phyloP scores from a whole-genome alignment of 768 basidiomycete genomes.

The Hypholoma sublateritium region DNA sequence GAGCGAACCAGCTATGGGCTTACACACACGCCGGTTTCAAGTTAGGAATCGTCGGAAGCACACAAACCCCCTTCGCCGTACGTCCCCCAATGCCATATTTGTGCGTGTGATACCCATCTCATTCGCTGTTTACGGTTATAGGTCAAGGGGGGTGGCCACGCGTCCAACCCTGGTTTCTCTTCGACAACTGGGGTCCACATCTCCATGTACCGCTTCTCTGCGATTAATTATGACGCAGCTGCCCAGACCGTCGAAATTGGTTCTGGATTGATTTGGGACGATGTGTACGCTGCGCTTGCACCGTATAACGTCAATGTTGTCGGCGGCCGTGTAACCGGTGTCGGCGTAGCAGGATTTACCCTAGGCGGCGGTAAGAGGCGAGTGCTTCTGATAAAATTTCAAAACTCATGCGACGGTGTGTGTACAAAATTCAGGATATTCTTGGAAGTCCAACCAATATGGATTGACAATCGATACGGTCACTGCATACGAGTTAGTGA shows the following conservation, averaged over 20 bases:
- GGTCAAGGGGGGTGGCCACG: conserved; percentile 66
- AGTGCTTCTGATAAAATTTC: neutral
- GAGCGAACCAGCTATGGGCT: no score
- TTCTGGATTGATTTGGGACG: conserved; percentile 60
- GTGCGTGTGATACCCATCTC: neutral
- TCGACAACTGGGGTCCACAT: conserved; percentile 63
- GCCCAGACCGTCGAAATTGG: conserved; percentile 42
- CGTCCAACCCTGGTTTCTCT: conserved; percentile 54
- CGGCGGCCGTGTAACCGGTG: conserved; percentile 57
- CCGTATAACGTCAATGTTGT: conserved; percentile 53
- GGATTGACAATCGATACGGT: conserved; percentile 60
- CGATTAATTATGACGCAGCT: conserved; percentile 39
- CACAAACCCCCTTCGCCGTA: conserved; percentile 55
- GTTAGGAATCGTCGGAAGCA: conserved; percentile 47
- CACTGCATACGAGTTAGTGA: conserved; percentile 52
- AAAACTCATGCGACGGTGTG: neutral
- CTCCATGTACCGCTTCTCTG: conserved; percentile 46
- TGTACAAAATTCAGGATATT: conserved; percentile 43
- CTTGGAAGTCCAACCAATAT: conserved; percentile 61
- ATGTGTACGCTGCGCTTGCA: conserved; percentile 53
- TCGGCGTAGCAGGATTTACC: conserved; percentile 61
- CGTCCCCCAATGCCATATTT: no score
- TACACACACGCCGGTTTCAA: conserved; percentile 17
- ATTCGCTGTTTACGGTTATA: conserved; percentile 16
- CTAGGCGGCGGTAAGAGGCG: conserved; percentile 53